Conservation (phyloP, 805 yeast species). For the Candida ulmi region DNA sequence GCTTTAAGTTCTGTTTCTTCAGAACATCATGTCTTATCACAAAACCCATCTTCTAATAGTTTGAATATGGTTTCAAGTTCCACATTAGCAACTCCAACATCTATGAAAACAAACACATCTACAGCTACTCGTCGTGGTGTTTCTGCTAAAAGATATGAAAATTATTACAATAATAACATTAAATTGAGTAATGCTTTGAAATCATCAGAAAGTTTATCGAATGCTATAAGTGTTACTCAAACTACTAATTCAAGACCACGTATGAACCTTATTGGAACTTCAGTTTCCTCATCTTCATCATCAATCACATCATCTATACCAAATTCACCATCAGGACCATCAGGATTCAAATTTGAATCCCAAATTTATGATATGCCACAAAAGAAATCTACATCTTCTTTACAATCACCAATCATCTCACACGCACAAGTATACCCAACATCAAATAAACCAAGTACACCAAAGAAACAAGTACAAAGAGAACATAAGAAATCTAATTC, state of each 20-base stretch:
- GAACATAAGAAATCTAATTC: constrained; percentile 2
- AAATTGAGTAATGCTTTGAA: constrained; percentile 40
- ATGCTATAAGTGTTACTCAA: constrained; percentile 4
- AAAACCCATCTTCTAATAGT: constrained; percentile 19
- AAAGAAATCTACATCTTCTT: not conserved
- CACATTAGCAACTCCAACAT: constrained; percentile 24
- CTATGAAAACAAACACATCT: constrained; percentile 9
- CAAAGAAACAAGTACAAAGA: not conserved
- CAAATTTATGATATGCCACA: constrained; percentile 31
- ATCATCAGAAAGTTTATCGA: constrained; percentile 28
- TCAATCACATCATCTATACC: constrained; percentile 10
- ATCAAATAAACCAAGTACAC: not conserved
- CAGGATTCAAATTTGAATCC: constrained; percentile 31
- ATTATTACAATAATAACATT: constrained; percentile 39
- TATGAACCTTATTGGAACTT: not conserved
- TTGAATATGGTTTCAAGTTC: constrained; percentile 12
- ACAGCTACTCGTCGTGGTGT: constrained; percentile 27
- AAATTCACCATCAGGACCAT: constrained; percentile 10
- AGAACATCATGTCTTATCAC: constrained; percentile 4
- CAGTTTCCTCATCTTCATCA: constrained; percentile 6
- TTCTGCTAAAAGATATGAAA: constrained; percentile 44
- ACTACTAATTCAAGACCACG: not conserved
- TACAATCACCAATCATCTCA: not conserved
- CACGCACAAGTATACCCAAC: no score
- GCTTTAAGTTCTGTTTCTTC: constrained; percentile 15